Base-by-base conservation (phyloP, 2,329 filamentous ascomycete species). In the Aspergillus ruber region DNA sequence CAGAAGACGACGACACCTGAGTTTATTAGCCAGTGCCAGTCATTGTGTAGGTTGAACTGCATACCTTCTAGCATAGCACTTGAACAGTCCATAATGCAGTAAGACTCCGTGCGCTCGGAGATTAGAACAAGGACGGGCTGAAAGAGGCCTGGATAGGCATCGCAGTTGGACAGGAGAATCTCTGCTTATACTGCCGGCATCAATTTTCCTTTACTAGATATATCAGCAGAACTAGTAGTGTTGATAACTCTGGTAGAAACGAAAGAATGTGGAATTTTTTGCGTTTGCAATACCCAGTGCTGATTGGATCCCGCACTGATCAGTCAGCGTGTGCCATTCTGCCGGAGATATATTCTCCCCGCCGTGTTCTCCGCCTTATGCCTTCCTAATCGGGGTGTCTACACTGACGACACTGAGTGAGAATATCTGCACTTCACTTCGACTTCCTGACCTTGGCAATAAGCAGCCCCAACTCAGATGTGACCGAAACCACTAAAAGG, bases 1-100 rank as follows among this genome's bases (percentile, higher is more conserved):
- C 75, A 78, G 49, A 68, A 47, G 51, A 64, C 61, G 47, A 74
- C 55, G 8, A 69, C 41, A 45, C 63, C 71, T 74, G 20, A 20
- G 10, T 7, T 5, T 13, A 15, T 25, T 27, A 32, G 42, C 17
- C 8, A 33, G n/a, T 17, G 21, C 8, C 13, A 32, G 8, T n/a
- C 9, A 15, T 20, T 3, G 13, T 4, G 10, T 21, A 8, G 13
- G 12, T 12, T 17, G 6, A 7, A 3, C 9, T 13, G 20, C 12
- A 2, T 36, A 44, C 43, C 43, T 38, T 44, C 43, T 15, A 33
- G 18, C 42, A 42, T n/a, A 27, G 23, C 9, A 27, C 6, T 25
- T 21, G 25, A 25, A 23, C 20, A 42, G 9, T 23, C 20, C 13
- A 13, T 29, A 29, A 10, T 29, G 9, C 9, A 29, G 4, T 21